These are phyloP conservation scores for Mortierella sp. DNA, from an alignment of 371 early-diverging fungal genomes.

Conservation along the genomic window DNA sequence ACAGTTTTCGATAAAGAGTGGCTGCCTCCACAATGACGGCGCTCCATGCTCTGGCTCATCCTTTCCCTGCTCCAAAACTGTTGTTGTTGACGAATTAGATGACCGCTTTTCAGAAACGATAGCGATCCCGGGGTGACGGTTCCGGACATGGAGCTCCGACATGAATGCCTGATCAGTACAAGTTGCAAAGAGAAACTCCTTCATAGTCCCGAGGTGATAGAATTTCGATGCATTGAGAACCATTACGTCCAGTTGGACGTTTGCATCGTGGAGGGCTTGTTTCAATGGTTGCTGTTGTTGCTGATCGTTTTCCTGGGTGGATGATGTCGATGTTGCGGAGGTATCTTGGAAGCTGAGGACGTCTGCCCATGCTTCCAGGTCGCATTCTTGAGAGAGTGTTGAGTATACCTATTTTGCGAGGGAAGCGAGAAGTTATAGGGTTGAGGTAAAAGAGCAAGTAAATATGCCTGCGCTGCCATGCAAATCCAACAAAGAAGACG, in stretches of 20 bases:
- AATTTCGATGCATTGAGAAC: slow-evolving; percentile 60
- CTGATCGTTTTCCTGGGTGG: not conserved
- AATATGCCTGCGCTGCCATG: not conserved
- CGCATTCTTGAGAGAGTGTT: slow-evolving; percentile 32
- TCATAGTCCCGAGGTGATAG: slow-evolving; percentile 59
- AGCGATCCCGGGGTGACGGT: slow-evolving; percentile 11
- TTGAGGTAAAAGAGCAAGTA: not conserved
- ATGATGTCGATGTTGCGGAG: not conserved
- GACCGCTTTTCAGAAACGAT: not conserved
- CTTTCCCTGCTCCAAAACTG: not conserved
- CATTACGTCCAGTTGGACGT: slow-evolving; percentile 42
- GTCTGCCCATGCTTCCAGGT: slow-evolving; percentile 60
- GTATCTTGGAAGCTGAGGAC: slow-evolving; percentile 41
- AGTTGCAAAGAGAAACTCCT: slow-evolving; percentile 42
- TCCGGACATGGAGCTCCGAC: slow-evolving; percentile 38
- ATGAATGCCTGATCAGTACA: slow-evolving; percentile 43
- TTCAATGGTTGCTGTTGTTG: slow-evolving; percentile 20
- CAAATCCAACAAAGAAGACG: not conserved
- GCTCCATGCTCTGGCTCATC: not conserved
- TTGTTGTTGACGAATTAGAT: not conserved
- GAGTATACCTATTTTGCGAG: slow-evolving; percentile 24
- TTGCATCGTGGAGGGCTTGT: slow-evolving; percentile 22
- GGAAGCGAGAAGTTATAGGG: not conserved
- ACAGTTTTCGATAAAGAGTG: slow-evolving; percentile 34
- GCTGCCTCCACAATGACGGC: not conserved